Evolutionary conservation across 139 green algal genomes (phyloP).

Genomic region (Micractinium conductrix): DNA sequence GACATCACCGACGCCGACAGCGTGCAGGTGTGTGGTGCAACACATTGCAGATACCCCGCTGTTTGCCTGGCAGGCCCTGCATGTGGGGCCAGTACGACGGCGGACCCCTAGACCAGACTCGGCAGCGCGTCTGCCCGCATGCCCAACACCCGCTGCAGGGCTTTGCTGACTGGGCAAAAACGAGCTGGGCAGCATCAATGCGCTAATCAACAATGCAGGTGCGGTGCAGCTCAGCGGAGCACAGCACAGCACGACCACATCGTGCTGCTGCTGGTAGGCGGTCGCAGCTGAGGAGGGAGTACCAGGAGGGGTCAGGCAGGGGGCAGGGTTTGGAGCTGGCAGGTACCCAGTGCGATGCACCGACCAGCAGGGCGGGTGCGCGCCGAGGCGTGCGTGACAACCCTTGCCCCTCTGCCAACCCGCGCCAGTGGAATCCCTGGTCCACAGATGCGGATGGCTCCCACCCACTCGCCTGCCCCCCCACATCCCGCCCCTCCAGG

Average conservation of each 20-base stretch:
- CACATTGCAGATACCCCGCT: no score
- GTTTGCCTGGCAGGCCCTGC: no score
- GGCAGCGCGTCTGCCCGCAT: no score
- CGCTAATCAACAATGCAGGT: conserved; percentile 62
- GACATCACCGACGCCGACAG: conserved; percentile 47
- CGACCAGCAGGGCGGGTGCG: no score
- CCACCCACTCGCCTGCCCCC: no score
- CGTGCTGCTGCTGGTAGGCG: background rate
- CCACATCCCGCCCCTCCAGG: conserved; percentile 37
- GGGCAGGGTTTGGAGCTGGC: background rate
- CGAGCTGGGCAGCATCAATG: conserved; percentile 42
- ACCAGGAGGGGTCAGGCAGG: background rate
- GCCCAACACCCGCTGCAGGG: no score
- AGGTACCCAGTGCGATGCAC: no score
- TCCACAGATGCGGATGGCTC: background rate
- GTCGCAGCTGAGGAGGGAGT: no score
- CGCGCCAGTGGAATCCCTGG: background rate
- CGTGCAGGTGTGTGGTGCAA: no score
- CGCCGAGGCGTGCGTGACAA: no score
- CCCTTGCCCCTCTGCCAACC: background rate
- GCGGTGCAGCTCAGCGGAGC: background rate
- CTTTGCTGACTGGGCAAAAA: conserved; percentile 58
- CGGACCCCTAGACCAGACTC: no score
- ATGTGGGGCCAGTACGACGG: no score
- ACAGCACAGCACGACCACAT: background rate